phyloP scores from a whole-genome alignment of 768 basidiomycete genomes.

The Tulasnella sp. region DNA sequence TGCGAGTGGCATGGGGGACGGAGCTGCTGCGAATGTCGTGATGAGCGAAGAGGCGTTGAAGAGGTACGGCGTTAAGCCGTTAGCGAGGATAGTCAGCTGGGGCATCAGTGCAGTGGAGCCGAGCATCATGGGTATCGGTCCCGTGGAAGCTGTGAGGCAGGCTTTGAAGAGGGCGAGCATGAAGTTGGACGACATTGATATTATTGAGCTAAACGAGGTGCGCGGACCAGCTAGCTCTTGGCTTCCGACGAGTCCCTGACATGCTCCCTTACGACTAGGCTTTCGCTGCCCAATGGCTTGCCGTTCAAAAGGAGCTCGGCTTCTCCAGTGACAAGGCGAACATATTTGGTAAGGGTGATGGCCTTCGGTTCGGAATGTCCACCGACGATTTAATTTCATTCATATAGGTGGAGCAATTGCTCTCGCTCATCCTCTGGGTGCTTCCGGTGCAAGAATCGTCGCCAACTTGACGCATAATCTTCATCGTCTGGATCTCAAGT shows the following conservation, averaged over 20 bases:
- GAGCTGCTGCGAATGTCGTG: slow-evolving; percentile 31
- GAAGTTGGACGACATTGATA: slow-evolving; percentile 27
- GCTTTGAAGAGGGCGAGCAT: slow-evolving; percentile 19
- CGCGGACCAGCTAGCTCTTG: too few species aligned
- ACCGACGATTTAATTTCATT: not conserved
- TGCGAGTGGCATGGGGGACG: slow-evolving; percentile 30
- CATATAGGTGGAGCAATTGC: slow-evolving; percentile 28
- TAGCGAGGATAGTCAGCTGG: slow-evolving; percentile 27
- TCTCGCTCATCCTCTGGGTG: slow-evolving; percentile 22
- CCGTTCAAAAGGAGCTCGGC: slow-evolving; percentile 28
- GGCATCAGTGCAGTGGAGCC: slow-evolving; percentile 31
- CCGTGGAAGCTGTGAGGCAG: slow-evolving; percentile 23
- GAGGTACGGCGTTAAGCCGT: slow-evolving; percentile 26
- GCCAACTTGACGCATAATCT: slow-evolving; percentile 29
- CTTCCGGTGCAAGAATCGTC: slow-evolving; percentile 24
- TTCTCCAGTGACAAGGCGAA: slow-evolving; percentile 24
- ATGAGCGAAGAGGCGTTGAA: slow-evolving; percentile 26
- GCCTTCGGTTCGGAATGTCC: not conserved
- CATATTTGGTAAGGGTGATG: slow-evolving; percentile 16
- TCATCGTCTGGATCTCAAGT: slow-evolving; percentile 25
- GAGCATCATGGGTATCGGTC: slow-evolving; percentile 32
- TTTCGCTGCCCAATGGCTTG: slow-evolving; percentile 31
- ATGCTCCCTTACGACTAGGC: too few species aligned
- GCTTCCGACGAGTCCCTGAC: too few species aligned
- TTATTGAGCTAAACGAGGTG: slow-evolving; percentile 27